Evolutionary conservation across 768 basidiomycete species (phyloP), one percentile per base, ranked within the genome.

Genomic region (Mycena vitilis): DNA sequence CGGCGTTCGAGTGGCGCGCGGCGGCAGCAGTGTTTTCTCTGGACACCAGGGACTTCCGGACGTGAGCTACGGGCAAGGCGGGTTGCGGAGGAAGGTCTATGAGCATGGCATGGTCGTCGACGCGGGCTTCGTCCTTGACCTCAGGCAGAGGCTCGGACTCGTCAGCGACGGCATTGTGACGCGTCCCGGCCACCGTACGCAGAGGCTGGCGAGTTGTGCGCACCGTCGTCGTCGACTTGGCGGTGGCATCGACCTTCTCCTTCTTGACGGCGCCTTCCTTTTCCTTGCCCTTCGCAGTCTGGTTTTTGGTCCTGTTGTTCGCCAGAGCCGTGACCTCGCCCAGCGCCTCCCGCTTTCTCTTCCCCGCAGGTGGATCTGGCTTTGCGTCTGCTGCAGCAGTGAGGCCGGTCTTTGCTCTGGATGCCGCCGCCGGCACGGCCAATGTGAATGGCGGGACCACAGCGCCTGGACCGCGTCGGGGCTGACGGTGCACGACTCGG

Each of bases 381-480:
- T 87, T 84, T 55, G 73, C 59, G 45, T 80, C 80, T 69, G 79
- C 78, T 57, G 82, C 77, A 70, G 76, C 56, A 76, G 76, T 71
- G 75, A 56, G 63, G 34, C 82, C 77, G 49, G 81, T 75, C 78
- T 89, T 89, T 36, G 87, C 84, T 73, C 84, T 80, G 56, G 87
- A 86, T 60, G 88, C 83, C 54, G 85, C 84, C 42, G 88, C 87
- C 30, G 87, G 78, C 60, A 79, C 78, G 63, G 83, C n/a, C n/a
- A n/a, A n/a, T n/a, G n/a, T n/a, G n/a, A n/a, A n/a, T n/a, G n/a
- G n/a, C n/a, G n/a, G n/a, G n/a, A n/a, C n/a, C n/a, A n/a, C n/a
- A 97, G 86, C 1, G 94, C 91, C 5, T 90, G 89, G 1, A 88
- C 84, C 73, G 95, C 92, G 40, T 80, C 80, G 30, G 91, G 85